These are phyloP conservation scores for Spatholobus suberectus DNA, from an alignment of 306 rosid genomes.

Conservation along the genomic window DNA sequence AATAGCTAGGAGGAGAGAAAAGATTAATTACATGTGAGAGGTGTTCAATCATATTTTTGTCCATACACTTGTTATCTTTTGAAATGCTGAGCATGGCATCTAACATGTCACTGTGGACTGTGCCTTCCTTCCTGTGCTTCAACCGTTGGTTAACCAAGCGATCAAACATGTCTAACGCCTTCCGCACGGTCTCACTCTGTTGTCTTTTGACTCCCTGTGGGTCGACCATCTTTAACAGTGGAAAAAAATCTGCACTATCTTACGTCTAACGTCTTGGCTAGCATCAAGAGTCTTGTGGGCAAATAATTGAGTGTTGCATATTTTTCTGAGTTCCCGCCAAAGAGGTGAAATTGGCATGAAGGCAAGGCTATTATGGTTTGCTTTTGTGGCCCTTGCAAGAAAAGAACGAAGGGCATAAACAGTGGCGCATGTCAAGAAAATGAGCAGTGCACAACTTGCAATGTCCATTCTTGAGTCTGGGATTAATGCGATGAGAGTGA, in stretches of 20 bases:
- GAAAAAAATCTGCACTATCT: constrained; percentile 38
- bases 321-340: constrained; percentile 36
- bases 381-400: constrained; percentile 9
- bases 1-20: background rate
- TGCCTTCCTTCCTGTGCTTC: background rate
- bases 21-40: constrained; percentile 27
- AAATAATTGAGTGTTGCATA: constrained; percentile 32
- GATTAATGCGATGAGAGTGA: no score
- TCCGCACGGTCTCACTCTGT: constrained; percentile 18
- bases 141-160: constrained; percentile 17
- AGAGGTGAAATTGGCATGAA: constrained; percentile 39
- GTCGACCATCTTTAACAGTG: constrained; percentile 20
- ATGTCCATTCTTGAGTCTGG: background rate
- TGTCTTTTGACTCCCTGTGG: constrained; percentile 32
- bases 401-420: background rate
- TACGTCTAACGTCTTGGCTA: constrained; percentile 24
- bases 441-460: background rate
- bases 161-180: constrained; percentile 29
- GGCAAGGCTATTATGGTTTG: constrained; percentile 21
- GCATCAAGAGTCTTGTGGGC: constrained; percentile 35
- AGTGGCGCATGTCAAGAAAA: background rate
- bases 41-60: constrained; percentile 38
- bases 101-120: constrained; percentile 32
- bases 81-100: constrained; percentile 42
- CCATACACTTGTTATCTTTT: constrained; percentile 33